phyloP scores from a whole-genome alignment of 345 rosid species.

The Murraya koenigii region DNA sequence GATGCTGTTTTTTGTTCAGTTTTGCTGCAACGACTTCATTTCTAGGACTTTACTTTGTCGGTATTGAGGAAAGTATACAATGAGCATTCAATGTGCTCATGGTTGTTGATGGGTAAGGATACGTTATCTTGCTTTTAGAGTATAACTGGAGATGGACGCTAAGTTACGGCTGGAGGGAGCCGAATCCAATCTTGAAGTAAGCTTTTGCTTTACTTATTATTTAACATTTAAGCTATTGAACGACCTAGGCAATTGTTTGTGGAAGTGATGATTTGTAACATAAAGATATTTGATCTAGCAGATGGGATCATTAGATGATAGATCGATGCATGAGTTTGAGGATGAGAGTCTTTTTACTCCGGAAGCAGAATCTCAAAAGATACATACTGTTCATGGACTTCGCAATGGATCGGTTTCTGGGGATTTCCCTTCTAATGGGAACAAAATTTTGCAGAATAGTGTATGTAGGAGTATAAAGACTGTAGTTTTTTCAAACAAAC shows the following conservation, averaged over 20 bases:
- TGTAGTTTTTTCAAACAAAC: constrained; percentile 28
- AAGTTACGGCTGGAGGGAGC: constrained; percentile 35
- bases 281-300: constrained; percentile 8
- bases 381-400: constrained; percentile 16
- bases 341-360: not conserved
- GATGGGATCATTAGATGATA: constrained; percentile 20
- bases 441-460: constrained; percentile 20
- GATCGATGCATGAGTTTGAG: constrained; percentile 9
- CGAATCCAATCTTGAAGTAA: constrained; percentile 41
- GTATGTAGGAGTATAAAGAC: constrained; percentile 17
- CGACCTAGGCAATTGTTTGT: not conserved
- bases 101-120: constrained; percentile 7
- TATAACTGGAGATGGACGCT: constrained; percentile 35
- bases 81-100: not conserved
- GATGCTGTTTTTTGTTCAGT: not conserved
- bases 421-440: constrained; percentile 12
- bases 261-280: constrained; percentile 5
- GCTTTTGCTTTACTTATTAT: constrained; percentile 3
- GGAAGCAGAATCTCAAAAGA: constrained; percentile 18
- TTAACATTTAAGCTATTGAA: not conserved
- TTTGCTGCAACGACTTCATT: not conserved
- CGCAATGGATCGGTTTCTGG: constrained; percentile 18
- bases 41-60: constrained; percentile 3
- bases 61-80: not conserved
- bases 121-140: constrained; percentile 10